Conservation (phyloP, 441 rosid species). For the Euphorbia schlechtendalii region DNA sequence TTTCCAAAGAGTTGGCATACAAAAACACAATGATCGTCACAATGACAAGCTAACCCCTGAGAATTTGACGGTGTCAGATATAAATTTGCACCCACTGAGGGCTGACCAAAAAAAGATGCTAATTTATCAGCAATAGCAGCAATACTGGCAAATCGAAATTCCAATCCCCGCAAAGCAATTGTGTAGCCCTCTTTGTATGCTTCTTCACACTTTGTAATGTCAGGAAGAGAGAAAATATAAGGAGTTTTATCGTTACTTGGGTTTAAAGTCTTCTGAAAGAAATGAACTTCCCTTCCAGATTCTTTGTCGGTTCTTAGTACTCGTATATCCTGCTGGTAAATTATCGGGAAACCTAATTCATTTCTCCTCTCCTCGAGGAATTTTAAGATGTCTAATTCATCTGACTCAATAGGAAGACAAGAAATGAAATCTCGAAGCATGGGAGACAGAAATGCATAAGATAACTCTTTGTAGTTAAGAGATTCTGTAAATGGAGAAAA, state of each 20-base stretch:
- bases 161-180: constrained; percentile 53
- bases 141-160: constrained; percentile 41
- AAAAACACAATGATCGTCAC: constrained; percentile 60
- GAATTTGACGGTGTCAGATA: constrained; percentile 60
- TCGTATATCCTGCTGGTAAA: constrained; percentile 50
- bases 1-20: constrained; percentile 53
- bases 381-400: constrained; percentile 44
- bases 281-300: constrained; percentile 40
- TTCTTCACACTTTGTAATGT: constrained; percentile 46
- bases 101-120: constrained; percentile 62
- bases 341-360: constrained; percentile 46
- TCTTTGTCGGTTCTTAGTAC: constrained; percentile 41
- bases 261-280: constrained; percentile 26
- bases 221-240: constrained; percentile 23
- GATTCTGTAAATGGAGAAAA: constrained; percentile 28
- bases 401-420: constrained; percentile 53
- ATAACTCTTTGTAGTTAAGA: constrained; percentile 21
- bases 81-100: constrained; percentile 57
- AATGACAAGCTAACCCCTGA: constrained; percentile 53
- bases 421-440: constrained; percentile 37
- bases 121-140: constrained; percentile 41
- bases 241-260: constrained; percentile 24
- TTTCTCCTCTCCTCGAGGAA: constrained; percentile 40
- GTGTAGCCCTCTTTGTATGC: constrained; percentile 49
- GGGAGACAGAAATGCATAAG: constrained; percentile 29